phyloP scores from a whole-genome alignment of 2,329 filamentous ascomycete genomes.

The Colletotrichum viniferum region DNA sequence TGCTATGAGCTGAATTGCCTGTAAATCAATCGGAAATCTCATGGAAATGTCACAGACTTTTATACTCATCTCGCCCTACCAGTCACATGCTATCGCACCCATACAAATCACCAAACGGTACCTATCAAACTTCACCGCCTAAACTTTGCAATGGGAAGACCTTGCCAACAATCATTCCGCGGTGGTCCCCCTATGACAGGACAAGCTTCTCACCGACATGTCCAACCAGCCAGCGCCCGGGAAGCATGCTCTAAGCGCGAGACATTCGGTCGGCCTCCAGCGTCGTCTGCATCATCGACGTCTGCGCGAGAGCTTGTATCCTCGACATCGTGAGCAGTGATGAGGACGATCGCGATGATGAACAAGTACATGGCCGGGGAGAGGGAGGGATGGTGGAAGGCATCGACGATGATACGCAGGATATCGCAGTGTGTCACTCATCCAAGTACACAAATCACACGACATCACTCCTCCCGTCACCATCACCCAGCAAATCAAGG shows the following conservation, averaged over 20 bases:
- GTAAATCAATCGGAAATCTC: no score
- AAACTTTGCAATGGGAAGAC: neutral
- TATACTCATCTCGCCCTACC: neutral
- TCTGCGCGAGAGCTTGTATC: neutral
- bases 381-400: neutral
- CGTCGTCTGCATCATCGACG: neutral
- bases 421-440: neutral
- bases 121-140: neutral
- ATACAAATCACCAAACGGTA: neutral
- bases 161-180: neutral
- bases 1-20: no score
- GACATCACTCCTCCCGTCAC: neutral
- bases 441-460: neutral
- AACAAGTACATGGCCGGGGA: neutral
- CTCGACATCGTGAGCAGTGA: neutral
- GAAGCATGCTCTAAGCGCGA: neutral
- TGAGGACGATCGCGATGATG: neutral
- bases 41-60: rapidly evolving
- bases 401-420: neutral
- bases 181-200: neutral
- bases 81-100: neutral
- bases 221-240: neutral
- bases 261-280: neutral
- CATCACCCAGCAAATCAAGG: neutral
- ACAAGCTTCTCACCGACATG: neutral